phyloP scores from a whole-genome alignment of 139 green algal species.

The Medakamo hakoo region DNA sequence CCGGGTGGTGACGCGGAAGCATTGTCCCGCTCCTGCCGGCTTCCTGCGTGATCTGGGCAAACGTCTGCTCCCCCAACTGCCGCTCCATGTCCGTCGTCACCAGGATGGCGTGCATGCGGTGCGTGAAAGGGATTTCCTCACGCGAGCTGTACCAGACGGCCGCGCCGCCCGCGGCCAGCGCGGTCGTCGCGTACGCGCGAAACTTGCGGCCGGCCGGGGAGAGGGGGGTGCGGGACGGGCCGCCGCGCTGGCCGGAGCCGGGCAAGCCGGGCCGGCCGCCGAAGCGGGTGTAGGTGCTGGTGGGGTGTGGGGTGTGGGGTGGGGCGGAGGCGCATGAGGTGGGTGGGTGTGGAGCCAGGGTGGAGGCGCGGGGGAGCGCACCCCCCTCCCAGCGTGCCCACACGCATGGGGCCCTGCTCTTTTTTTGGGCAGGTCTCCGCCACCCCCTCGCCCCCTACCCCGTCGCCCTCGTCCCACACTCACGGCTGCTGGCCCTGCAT shows the following conservation, averaged over 20 bases:
- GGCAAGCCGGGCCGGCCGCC: too few species aligned
- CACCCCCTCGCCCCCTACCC: too few species aligned
- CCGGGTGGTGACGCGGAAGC: conserved; percentile 24
- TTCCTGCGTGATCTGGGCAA: conserved; percentile 27
- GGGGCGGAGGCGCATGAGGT: too few species aligned
- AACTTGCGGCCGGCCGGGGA: not conserved
- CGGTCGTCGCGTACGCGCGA: not conserved
- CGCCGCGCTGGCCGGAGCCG: not conserved
- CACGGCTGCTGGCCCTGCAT: too few species aligned
- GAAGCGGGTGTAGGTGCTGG: too few species aligned
- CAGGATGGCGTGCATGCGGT: conserved; percentile 28
- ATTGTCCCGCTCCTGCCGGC: conserved; percentile 19
- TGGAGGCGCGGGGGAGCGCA: too few species aligned
- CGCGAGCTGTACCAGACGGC: conserved; percentile 13
- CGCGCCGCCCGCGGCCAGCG: conserved; percentile 6
- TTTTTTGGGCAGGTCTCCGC: too few species aligned
- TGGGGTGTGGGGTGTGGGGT: too few species aligned
- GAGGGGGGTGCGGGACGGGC: not conserved
- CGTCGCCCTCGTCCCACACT: too few species aligned
- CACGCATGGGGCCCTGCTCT: too few species aligned
- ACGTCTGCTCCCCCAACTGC: conserved; percentile 19
- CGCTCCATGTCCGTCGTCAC: conserved; percentile 14
- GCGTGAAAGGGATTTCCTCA: conserved; percentile 34
- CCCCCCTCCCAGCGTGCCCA: too few species aligned
- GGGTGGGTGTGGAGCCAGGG: too few species aligned